Conservation (phyloP, 75 land plant genomes). For the Pinus tabuliformis region DNA sequence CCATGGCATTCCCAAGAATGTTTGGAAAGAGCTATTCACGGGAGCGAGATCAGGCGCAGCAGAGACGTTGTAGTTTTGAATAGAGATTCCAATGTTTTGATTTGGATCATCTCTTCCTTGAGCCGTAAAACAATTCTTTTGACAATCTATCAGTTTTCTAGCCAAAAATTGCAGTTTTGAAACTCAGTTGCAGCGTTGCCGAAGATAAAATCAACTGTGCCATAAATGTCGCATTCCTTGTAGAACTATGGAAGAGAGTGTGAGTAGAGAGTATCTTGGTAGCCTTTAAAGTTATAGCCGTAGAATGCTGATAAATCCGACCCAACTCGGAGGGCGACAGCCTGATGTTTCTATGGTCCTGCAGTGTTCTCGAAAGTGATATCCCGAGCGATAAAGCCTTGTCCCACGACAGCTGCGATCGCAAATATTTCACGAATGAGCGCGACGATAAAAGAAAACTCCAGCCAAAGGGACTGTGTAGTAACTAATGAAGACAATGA, state of each 20-base stretch:
- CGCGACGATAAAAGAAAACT: no score
- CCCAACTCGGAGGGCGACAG: slow-evolving; percentile 10
- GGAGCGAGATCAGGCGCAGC: no score
- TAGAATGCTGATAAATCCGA: slow-evolving; percentile 12
- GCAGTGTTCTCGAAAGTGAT: slow-evolving; percentile 29
- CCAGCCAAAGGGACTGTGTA: no score
- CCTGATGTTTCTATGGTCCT: slow-evolving; percentile 21
- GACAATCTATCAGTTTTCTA: background rate
- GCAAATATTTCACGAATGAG: background rate
- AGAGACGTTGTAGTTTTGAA: no score
- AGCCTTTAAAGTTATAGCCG: slow-evolving; percentile 13
- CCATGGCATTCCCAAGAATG: no score
- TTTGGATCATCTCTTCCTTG: slow-evolving; percentile 29
- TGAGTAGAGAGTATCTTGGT: slow-evolving; percentile 27
- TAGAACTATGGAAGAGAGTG: slow-evolving; percentile 15
- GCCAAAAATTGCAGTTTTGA: background rate
- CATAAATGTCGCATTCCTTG: no score
- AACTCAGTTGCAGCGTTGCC: no score
- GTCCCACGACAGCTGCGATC: slow-evolving; percentile 7
- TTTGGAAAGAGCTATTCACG: no score
- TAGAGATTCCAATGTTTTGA: background rate
- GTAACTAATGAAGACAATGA: no score
- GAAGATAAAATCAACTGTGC: no score
- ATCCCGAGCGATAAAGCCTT: slow-evolving; percentile 12
- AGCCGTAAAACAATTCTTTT: slow-evolving; percentile 19